phyloP scores from a whole-genome alignment of 352 stramenopile species.

The Phytopythium delawarense region DNA sequence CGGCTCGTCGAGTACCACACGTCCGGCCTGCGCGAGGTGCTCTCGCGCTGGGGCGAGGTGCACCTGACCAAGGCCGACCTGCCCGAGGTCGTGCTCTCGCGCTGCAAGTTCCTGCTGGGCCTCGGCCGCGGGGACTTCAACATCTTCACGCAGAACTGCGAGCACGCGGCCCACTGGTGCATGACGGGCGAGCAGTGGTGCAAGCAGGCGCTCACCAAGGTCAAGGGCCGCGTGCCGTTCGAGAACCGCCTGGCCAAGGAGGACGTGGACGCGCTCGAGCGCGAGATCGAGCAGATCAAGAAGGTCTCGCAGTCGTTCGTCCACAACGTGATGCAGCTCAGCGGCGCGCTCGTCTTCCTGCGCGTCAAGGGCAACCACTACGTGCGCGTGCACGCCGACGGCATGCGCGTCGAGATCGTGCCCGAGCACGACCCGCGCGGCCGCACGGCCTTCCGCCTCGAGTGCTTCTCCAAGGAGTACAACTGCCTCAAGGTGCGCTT shows the following conservation, averaged over 20 bases:
- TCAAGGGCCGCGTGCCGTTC: conserved; percentile 69
- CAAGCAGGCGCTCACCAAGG: conserved; percentile 81
- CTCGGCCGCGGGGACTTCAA: conserved; percentile 81
- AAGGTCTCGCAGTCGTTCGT: conserved; percentile 58
- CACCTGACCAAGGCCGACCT: conserved; percentile 80
- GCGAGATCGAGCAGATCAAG: conserved; percentile 77
- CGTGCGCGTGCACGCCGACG: conserved; percentile 41
- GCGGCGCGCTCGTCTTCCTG: conserved; percentile 50
- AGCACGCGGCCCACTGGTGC: conserved; percentile 85
- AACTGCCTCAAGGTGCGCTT: conserved; percentile 88
- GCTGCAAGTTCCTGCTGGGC: conserved; percentile 79
- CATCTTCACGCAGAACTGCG: conserved; percentile 87
- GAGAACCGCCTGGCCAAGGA: conserved; percentile 69
- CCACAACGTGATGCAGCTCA: conserved; percentile 62
- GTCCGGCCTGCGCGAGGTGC: conserved; percentile 66
- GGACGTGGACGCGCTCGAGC: conserved; percentile 68
- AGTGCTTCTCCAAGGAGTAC: conserved; percentile 78
- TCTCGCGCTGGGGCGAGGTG: conserved; percentile 84
- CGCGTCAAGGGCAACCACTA: conserved; percentile 73
- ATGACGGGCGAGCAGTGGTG: conserved; percentile 89
- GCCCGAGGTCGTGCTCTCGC: conserved; percentile 74
- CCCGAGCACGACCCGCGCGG: conserved; percentile 36
- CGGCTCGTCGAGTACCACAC: conserved; percentile 87
- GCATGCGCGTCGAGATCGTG: conserved; percentile 48
- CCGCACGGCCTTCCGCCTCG: conserved; percentile 64